Base-by-base conservation (phyloP, 768 basidiomycete species). In the Calocybe gangraenosa region DNA sequence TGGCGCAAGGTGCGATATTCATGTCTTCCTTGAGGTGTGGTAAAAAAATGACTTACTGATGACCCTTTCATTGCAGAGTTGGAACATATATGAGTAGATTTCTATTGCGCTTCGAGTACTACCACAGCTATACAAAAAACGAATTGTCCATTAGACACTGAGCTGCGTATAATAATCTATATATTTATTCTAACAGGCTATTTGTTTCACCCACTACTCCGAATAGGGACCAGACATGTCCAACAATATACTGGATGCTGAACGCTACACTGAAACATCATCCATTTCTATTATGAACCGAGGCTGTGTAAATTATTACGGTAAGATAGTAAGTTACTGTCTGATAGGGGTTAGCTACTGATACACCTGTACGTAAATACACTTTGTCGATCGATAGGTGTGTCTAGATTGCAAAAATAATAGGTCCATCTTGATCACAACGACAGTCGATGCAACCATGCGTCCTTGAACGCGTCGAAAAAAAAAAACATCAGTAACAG, bases 1-100 rank as follows among this genome's bases (percentile, higher is more conserved):
- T 96, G 92, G 93, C 76, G 92, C 33, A 70, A 75, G 66, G 78
- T 79, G 46, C 8, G 75, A 61, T 19, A 30, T 33, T 31, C 41
- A 15, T 8, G 40, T 44, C 22, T 25, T 33, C 15, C 21, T 32
- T 18, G 15, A 2, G 7, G 28, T 17, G 31, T 31, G 6, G 3
- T 11, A 19, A 11, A 17, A 34, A 36, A 13, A 35, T 30, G 25
- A 36, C 17, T 20, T 44, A 17, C 43, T 34, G 37, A 33, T 22
- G 10, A 28, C 11, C 21, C 17, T 23, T 4, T 13, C 38, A 28
- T 23, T 51, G 15, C 44, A 64, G 62, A 64, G 53, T 47, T 64
- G 62, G 62, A 64, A 64, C 46, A 63, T 65, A 19, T 65, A 65
- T 17, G 33, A 46, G 9, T 43, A 22, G 14, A 35, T 36, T 21